Evolutionary conservation across 768 basidiomycete species (phyloP), one percentile per base, ranked within the genome.

Genomic region (Daedaleopsis sinensis): DNA sequence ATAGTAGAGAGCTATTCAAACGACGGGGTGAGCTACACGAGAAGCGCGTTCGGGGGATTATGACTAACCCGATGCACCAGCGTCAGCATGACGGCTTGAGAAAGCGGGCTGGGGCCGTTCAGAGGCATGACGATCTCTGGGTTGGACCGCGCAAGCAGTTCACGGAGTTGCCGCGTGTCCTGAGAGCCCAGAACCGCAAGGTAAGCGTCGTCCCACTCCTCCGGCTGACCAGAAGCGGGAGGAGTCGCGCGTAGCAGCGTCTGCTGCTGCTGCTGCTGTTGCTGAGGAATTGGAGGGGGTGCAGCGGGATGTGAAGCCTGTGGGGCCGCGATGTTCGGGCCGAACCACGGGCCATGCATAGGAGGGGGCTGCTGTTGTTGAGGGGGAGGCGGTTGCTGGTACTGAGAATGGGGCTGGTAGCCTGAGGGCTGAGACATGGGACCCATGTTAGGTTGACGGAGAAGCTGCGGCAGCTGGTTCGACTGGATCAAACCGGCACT

Each of bases 151-250:
- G 82, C 77, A 62, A 94, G 77, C 27, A 94, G 76, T 68, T 90
- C 89, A 18, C 90, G 86, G 55, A 94, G 83, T 73, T 91, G 90
- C 62, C 81, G 78, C 16, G 82, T 68, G 67, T 94, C 92, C 72
- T 93, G 90, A 37, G 85, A 85, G 62, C 88, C 86, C 57, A 94
- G 78, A 37, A 92, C 88, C 18, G 85, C 82, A 38, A 94, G 80
- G 72, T 93, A 94, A 11, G 86, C 83, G 62, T 92, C 90, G 65
- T 94, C 92, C 92, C 92, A 94, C 64, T 91, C 89, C 70, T 92
- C 91, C 48, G 80, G 57, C 67, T 82, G 82, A 46, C 79, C 74
- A n/a, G 87, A 52, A 81, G 16, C 84, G 82, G 32, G 85, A 77
- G 63, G 69, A 13, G 68, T 66, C 43, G 66, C 65, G 23, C 68